A percentile compares a stretch with the other conserved stretches of the same genome.
These are phyloP conservation scores for Pichia rugopelliculosa DNA, from an alignment of 805 yeast genomes.

Conservation along the genomic window DNA sequence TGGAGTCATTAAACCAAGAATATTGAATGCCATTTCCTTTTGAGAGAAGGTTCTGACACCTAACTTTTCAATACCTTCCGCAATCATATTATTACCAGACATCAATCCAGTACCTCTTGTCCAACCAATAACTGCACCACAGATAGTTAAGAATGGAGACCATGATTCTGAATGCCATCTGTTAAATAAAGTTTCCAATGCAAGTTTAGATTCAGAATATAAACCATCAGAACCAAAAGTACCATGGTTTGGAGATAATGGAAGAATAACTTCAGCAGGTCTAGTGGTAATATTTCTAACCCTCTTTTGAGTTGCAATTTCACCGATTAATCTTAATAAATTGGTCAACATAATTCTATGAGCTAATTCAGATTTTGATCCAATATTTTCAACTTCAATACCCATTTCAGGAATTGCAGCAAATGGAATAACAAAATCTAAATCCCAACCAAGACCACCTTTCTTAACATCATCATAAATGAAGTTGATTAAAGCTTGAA, in stretches of 20 bases:
- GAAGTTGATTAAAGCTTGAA: conserved; percentile 73
- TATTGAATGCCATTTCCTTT: conserved; percentile 98
- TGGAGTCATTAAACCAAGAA: conserved; percentile 88
- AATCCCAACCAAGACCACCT: conserved; percentile 96
- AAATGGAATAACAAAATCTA: conserved; percentile 92
- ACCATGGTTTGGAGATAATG: conserved; percentile 98
- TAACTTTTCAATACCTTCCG: conserved; percentile 91
- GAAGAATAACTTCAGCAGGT: conserved; percentile 96
- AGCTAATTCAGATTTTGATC: conserved; percentile 93
- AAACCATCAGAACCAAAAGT: conserved; percentile 98
- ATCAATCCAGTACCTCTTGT: conserved; percentile 99
- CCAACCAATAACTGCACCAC: conserved; percentile 99
- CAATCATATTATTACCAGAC: conserved; percentile 95
- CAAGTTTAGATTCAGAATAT: conserved; percentile 94
- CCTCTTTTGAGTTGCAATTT: conserved; percentile 76
- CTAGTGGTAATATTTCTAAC: conserved; percentile 78
- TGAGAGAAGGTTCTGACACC: conserved; percentile 99
- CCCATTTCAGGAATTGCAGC: conserved; percentile 99
- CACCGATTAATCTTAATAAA: conserved; percentile 85
- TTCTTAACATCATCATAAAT: conserved; percentile 77
- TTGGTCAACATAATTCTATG: conserved; percentile 98
- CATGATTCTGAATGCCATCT: conserved; percentile 99
- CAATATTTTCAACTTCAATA: conserved; percentile 86
- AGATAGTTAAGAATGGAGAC: conserved; percentile 87
- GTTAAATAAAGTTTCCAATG: conserved; percentile 93